These are phyloP conservation scores for Ceratobasidium sp. DNA, from an alignment of 1,284 basidiomycete genomes.

Conservation along the genomic window DNA sequence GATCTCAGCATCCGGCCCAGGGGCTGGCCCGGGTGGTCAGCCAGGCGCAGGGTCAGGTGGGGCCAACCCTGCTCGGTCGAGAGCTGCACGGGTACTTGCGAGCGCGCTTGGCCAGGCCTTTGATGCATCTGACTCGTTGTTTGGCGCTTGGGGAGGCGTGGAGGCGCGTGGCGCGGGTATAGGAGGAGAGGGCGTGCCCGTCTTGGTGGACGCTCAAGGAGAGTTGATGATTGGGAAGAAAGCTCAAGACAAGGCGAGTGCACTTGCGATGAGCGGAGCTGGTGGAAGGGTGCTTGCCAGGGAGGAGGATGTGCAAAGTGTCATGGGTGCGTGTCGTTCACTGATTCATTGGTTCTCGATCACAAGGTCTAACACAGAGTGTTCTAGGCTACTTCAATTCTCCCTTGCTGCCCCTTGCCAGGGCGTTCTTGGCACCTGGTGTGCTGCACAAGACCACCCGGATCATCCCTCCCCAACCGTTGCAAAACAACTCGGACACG, in stretches of 20 bases:
- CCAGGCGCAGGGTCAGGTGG: neutral
- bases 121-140: conserved; percentile 36
- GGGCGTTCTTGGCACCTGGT: conserved; percentile 18
- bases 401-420: conserved; percentile 23
- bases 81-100: conserved; percentile 23
- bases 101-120: conserved; percentile 31
- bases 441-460: conserved; percentile 32
- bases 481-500: conserved; percentile 14
- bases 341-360: neutral
- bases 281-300: conserved; percentile 21
- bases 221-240: conserved; percentile 26
- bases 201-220: conserved; percentile 24
- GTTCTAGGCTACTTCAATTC: conserved; percentile 32
- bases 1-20: neutral
- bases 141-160: conserved; percentile 31
- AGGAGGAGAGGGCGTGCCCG: conserved; percentile 27
- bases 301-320: conserved; percentile 32
- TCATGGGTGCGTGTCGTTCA: conserved; percentile 27
- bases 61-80: neutral
- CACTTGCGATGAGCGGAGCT: conserved; percentile 10
- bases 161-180: conserved; percentile 13
- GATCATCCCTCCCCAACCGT: conserved; percentile 28
- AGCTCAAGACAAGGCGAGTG: conserved; percentile 5
- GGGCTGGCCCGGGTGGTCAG: neutral
- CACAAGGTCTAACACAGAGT: neutral